Evolutionary conservation across 1,284 basidiomycete species (phyloP).

Genomic region (Cryptococcus deneoformans): DNA sequence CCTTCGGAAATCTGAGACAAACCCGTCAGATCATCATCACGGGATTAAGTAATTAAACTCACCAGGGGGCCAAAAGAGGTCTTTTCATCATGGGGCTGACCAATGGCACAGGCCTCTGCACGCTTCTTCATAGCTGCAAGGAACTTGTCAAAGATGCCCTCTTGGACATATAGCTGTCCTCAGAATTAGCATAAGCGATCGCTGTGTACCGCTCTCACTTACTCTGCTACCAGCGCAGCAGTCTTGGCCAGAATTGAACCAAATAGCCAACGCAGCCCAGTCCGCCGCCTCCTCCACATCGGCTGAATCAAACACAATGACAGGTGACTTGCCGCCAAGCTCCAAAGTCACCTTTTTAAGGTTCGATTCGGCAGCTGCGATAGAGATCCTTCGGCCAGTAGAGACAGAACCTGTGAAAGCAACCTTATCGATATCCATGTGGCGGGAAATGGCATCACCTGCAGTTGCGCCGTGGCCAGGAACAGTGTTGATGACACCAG

Average conservation of each 20-base stretch:
- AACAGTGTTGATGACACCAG: slow-evolving; percentile 68
- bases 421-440: slow-evolving; percentile 55
- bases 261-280: slow-evolving; percentile 70
- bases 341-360: slow-evolving; percentile 81
- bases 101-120: not conserved
- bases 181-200: not conserved
- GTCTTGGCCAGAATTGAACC: slow-evolving; percentile 37
- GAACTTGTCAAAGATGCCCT: slow-evolving; percentile 61
- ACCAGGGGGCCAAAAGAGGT: slow-evolving; percentile 1
- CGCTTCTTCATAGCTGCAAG: slow-evolving; percentile 26
- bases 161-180: slow-evolving; percentile 64
- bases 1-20: slow-evolving; percentile 66
- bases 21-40: not conserved
- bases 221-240: slow-evolving; percentile 65
- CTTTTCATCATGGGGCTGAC: slow-evolving; percentile 3
- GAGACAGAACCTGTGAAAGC: slow-evolving; percentile 60
- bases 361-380: slow-evolving; percentile 55
- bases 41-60: not conserved
- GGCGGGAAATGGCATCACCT: slow-evolving; percentile 60
- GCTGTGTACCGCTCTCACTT: not conserved
- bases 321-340: slow-evolving; percentile 88
- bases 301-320: slow-evolving; percentile 55
- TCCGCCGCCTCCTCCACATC: slow-evolving; percentile 70
- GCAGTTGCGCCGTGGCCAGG: slow-evolving; percentile 51
- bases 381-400: slow-evolving; percentile 57